These are phyloP conservation scores for Hymenoscyphus occultus DNA, from an alignment of 2,329 filamentous ascomycete genomes.

Conservation along the genomic window DNA sequence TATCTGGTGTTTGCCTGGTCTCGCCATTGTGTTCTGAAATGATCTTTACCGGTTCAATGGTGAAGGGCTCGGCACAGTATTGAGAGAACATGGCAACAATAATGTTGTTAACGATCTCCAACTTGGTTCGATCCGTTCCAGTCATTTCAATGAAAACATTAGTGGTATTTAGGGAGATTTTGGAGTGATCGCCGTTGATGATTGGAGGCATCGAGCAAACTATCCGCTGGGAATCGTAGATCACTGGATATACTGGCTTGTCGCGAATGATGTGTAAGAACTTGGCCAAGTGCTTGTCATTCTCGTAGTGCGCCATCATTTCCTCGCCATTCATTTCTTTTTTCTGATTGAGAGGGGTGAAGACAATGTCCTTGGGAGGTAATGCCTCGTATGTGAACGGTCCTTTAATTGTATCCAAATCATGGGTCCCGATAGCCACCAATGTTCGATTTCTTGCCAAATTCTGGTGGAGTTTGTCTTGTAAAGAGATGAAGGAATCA, in stretches of 20 bases:
- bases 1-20: conserved; percentile 75
- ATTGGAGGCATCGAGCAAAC: conserved; percentile 96
- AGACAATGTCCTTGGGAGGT: conserved; percentile 87
- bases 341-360: conserved; percentile 85
- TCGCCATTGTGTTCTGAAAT: conserved; percentile 87
- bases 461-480: conserved; percentile 98
- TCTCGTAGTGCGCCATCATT: conserved; percentile 93
- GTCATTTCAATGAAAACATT: conserved; percentile 98
- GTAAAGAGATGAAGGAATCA: conserved; percentile 94
- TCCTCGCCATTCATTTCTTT: conserved; percentile 84
- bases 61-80: conserved; percentile 85
- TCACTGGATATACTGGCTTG: conserved; percentile 90
- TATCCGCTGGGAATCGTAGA: conserved; percentile 81
- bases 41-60: conserved; percentile 89
- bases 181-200: conserved; percentile 96
- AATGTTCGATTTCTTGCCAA: conserved; percentile 88
- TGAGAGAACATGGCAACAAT: conserved; percentile 96
- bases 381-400: conserved; percentile 97
- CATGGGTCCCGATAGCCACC: conserved; percentile 96
- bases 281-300: conserved; percentile 85
- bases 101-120: conserved; percentile 93
- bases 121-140: conserved; percentile 91
- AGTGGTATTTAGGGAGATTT: conserved; percentile 85
- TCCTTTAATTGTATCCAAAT: conserved; percentile 87
- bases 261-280: conserved; percentile 95